Percentiles rank a stretch among this genome's conserved stretches.
Conservation (phyloP, 148 eudicot species). For the Simmondsia chinensis region DNA sequence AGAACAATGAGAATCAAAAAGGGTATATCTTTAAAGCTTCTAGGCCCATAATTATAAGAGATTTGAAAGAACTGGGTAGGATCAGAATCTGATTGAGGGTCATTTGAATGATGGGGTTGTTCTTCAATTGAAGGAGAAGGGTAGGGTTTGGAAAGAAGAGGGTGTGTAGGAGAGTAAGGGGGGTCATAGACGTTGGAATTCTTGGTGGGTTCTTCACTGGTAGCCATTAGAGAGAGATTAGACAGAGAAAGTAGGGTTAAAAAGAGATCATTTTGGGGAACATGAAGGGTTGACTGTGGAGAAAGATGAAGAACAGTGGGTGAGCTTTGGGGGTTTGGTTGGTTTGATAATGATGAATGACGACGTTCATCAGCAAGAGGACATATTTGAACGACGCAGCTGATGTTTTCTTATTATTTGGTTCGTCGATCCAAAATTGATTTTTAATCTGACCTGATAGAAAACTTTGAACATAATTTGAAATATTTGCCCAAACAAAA, state of each 20-base stretch:
- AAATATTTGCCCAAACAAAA: too few species aligned
- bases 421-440: too few species aligned
- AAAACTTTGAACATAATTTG: too few species aligned
- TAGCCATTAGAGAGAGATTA: conserved; percentile 29
- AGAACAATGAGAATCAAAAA: conserved; percentile 61
- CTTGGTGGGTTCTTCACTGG: conserved; percentile 43
- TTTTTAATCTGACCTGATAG: too few species aligned
- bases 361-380: too few species aligned
- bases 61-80: conserved; percentile 53
- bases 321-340: too few species aligned
- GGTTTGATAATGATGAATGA: too few species aligned
- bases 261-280: background rate
- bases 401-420: too few species aligned
- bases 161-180: conserved; percentile 41
- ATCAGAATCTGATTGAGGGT: conserved; percentile 34
- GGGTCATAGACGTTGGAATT: conserved; percentile 22
- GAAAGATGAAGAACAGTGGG: background rate
- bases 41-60: conserved; percentile 52
- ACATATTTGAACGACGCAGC: too few species aligned
- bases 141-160: conserved; percentile 57
- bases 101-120: conserved; percentile 10
- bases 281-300: background rate
- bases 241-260: background rate
- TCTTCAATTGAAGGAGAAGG: conserved; percentile 32
- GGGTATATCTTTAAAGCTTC: conserved; percentile 63